These are phyloP conservation scores for Ananas comosus DNA, from an alignment of 176 grass and related monocot species.

Conservation along the genomic window DNA sequence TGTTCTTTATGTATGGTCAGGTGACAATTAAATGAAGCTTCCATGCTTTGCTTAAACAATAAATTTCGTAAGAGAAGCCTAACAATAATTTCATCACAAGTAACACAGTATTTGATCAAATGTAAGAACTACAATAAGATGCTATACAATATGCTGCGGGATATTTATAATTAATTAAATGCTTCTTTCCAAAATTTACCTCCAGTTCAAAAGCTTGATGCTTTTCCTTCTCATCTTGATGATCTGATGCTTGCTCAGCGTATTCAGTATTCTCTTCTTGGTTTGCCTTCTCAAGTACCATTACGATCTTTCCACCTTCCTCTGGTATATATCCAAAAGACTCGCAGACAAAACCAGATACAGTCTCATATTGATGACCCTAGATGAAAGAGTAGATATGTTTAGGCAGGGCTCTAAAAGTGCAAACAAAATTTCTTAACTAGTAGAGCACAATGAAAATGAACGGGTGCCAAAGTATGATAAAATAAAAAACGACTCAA, in stretches of 20 bases:
- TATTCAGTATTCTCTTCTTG: conserved; percentile 51
- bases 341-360: conserved; percentile 95
- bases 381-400: conserved; percentile 24
- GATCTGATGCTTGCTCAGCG: conserved; percentile 45
- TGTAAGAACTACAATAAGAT: not conserved
- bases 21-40: too few relatives aligned
- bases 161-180: not conserved
- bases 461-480: too few relatives aligned
- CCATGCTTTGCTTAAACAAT: too few relatives aligned
- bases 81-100: too few relatives aligned
- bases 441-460: not conserved
- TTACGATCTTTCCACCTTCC: conserved; percentile 64
- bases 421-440: conserved; percentile 17
- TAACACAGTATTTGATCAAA: too few relatives aligned
- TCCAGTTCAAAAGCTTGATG: conserved; percentile 87
- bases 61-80: too few relatives aligned
- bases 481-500: too few relatives aligned
- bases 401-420: conserved; percentile 13
- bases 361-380: conserved; percentile 86
- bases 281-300: conserved; percentile 72
- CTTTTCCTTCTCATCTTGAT: conserved; percentile 49
- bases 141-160: not conserved
- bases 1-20: too few relatives aligned
- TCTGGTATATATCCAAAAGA: conserved; percentile 91
- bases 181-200: conserved; percentile 27